These are phyloP conservation scores for Hyphodiscus sp. DNA, from an alignment of 2,329 filamentous ascomycete species.

Conservation along the genomic window DNA sequence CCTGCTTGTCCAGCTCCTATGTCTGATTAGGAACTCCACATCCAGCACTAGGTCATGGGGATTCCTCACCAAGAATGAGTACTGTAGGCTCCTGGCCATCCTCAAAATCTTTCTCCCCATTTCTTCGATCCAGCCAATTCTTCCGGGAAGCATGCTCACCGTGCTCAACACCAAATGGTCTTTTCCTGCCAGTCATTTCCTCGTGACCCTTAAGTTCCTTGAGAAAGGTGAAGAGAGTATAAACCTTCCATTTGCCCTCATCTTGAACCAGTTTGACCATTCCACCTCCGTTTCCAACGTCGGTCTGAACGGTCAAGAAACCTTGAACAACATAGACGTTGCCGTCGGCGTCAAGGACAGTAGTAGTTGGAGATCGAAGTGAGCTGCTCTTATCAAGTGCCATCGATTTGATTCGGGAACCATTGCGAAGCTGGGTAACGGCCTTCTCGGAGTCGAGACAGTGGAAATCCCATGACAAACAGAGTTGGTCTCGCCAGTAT, in stretches of 20 bases:
- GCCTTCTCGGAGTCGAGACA: conserved; percentile 39
- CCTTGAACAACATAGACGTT: conserved; percentile 46
- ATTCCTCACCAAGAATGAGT: conserved; percentile 49
- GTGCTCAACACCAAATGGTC: conserved; percentile 51
- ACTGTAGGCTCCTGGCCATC: conserved; percentile 42
- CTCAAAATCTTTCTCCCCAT: conserved; percentile 39
- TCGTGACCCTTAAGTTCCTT: conserved; percentile 47
- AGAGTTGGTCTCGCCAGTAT: conserved; percentile 54
- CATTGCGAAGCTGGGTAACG: conserved; percentile 10
- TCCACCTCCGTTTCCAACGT: conserved; percentile 49
- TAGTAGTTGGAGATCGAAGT: conserved; percentile 18
- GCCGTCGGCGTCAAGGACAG: conserved; percentile 39
- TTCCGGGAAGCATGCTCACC: conserved; percentile 43
- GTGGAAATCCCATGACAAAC: conserved; percentile 49
- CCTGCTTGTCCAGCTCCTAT: conserved; percentile 55
- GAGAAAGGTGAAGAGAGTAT: conserved; percentile 56
- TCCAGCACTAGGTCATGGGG: background rate
- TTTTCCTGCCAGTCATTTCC: conserved; percentile 39
- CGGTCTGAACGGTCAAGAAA: conserved; percentile 48
- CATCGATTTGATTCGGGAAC: conserved; percentile 31
- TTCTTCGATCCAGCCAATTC: conserved; percentile 55
- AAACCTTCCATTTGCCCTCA: conserved; percentile 50
- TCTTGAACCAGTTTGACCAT: conserved; percentile 44
- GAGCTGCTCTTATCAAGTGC: conserved; percentile 28
- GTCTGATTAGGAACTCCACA: conserved; percentile 38